Base-by-base conservation (phyloP, 2,329 filamentous ascomycete genomes). In the Colletotrichum sansevieriae region DNA sequence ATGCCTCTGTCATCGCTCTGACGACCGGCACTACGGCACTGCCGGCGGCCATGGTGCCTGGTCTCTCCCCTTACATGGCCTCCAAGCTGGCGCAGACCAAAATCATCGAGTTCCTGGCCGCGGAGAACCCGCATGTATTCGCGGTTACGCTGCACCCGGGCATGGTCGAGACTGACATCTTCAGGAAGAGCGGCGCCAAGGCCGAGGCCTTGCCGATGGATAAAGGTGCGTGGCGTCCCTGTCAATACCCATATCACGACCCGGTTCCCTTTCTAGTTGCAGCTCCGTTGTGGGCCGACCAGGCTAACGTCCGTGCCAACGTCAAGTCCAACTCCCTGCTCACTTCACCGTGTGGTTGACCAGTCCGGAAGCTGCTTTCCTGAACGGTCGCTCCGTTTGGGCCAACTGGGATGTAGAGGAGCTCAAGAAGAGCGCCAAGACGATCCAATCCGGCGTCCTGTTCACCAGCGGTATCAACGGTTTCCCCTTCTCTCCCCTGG, bases 371-470 rank as follows among this genome's bases (percentile, higher is more conserved):
- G 83, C 84, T 0, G 72, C 70, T 6, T 86, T 87, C 69, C 72
- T 87, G 29, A 82, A 79, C 46, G 77, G 80, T 3, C 83, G 81
- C 54, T 81, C 82, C 22, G 72, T 86, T 0, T 86, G 83, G 81
- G 78, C 80, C 11, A 83, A 83, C 22, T 87, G 84, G 84, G 85
- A 87, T 72, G 79, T 86, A 0, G 78, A 83, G 44, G 84, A 86
- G 71, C 77, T 87, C 39, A 82, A 82, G 72, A 60, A 62, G 13
- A 59, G 63, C 29, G 63, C 65, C 33, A 18, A 37, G 11, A 25
- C 41, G 2, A 65, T 65, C 37, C 39, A 68, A 22, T 41, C 62
- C 11, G 65, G 65, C 29, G 55, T 51, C 47, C 35, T 65, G n/a
- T 43, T 60, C 29, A 68, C 62, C 9, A 60, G 65, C 22, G 55